Evolutionary conservation across 179 eudicot species (phyloP).

Genomic region (Camellia oleifera): DNA sequence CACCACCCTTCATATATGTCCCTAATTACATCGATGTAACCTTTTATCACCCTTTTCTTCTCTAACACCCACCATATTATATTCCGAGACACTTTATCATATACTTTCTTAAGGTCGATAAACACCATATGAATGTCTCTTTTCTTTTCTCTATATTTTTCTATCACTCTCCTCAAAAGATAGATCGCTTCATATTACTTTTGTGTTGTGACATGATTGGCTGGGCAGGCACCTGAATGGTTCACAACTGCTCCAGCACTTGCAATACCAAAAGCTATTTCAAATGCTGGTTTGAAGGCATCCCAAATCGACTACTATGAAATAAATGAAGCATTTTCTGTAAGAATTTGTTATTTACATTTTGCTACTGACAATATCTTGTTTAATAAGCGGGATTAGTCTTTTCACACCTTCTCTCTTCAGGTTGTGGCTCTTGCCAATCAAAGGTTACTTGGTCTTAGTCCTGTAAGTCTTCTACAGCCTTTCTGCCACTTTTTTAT

Average conservation of each 20-base stretch:
- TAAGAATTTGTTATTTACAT: conserved; percentile 23
- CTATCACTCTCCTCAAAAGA: no score
- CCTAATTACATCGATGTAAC: no score
- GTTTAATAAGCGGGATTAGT: neutral
- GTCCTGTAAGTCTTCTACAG: conserved; percentile 52
- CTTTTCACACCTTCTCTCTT: conserved; percentile 14
- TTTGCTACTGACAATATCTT: neutral
- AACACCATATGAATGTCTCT: no score
- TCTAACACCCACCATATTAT: no score
- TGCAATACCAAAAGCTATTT: conserved; percentile 88
- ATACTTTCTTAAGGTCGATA: no score
- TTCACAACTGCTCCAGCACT: conserved; percentile 92
- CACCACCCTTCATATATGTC: no score
- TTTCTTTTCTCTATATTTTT: no score
- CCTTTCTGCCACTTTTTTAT: neutral
- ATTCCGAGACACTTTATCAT: no score
- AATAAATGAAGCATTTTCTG: conserved; percentile 93
- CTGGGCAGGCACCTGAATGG: conserved; percentile 77
- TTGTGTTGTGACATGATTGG: conserved; percentile 17
- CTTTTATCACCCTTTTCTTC: no score
- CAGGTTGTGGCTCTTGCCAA: conserved; percentile 93
- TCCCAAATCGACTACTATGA: conserved; percentile 80
- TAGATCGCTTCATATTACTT: neutral
- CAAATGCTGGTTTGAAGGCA: conserved; percentile 67
- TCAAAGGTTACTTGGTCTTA: conserved; percentile 72